Evolutionary conservation across 163 green algal genomes (phyloP).

Genomic region (Scenedesmus sp.): DNA sequence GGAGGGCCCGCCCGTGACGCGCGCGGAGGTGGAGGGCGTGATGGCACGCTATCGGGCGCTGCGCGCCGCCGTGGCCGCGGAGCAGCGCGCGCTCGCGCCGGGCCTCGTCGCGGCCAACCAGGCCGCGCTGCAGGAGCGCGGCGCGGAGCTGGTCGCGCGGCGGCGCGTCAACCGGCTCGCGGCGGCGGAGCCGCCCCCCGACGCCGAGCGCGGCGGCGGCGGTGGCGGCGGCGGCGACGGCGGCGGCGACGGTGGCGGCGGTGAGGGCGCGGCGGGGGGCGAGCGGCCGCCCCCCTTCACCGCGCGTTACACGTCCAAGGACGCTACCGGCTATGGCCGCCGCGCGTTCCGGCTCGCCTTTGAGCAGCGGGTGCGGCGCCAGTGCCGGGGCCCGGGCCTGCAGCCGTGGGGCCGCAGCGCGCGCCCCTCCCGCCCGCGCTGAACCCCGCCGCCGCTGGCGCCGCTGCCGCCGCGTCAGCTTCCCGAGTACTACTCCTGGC

Average conservation of each 20-base stretch:
- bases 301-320: slow-evolving; percentile 1
- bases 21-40: not conserved
- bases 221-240: not conserved
- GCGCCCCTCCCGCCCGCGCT: no score
- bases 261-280: no score
- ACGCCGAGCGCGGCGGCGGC: not conserved
- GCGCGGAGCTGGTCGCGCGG: slow-evolving; percentile 1
- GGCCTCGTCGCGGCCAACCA: not conserved
- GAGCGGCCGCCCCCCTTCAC: not conserved
- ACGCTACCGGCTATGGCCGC: not conserved
- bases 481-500: slow-evolving; percentile 70
- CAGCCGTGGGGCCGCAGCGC: no score
- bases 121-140: slow-evolving; percentile 7
- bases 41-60: slow-evolving; percentile 36
- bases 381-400: not conserved
- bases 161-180: not conserved
- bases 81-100: slow-evolving; percentile 16
- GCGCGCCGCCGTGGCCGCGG: slow-evolving; percentile 41
- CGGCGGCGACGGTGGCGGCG: not conserved
- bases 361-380: slow-evolving; percentile 8
- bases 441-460: not conserved
- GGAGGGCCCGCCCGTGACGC: not conserved
- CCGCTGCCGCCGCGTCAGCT: slow-evolving; percentile 45
- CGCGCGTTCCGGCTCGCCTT: not conserved
- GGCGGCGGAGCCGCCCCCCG: no score